phyloP scores from a whole-genome alignment of 1,139 yeast species.

The Candida sp. region DNA sequence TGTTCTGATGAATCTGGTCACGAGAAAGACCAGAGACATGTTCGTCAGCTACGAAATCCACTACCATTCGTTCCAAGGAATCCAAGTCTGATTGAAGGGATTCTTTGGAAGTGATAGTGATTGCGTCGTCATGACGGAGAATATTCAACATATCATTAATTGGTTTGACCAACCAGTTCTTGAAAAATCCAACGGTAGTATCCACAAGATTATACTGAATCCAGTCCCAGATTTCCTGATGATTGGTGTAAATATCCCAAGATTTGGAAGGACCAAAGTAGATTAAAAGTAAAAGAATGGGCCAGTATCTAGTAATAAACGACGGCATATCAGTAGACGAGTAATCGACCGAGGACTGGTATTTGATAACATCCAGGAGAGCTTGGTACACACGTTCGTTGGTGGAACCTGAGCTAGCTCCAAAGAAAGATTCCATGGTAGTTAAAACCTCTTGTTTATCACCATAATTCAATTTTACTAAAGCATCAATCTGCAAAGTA shows the following conservation, averaged over 20 bases:
- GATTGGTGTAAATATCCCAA: slow-evolving; percentile 42
- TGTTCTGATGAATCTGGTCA: slow-evolving; percentile 31
- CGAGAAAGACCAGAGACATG: slow-evolving; percentile 14
- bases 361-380: slow-evolving; percentile 7
- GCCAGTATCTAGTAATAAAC: slow-evolving; percentile 64
- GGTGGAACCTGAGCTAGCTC: slow-evolving; percentile 6
- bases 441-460: slow-evolving; percentile 8
- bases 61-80: slow-evolving; percentile 84
- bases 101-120: slow-evolving; percentile 77
- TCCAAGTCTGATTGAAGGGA: slow-evolving; percentile 75
- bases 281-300: slow-evolving; percentile 35
- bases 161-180: slow-evolving; percentile 84
- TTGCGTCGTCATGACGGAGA: slow-evolving; percentile 76
- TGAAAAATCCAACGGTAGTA: slow-evolving; percentile 63
- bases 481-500: slow-evolving; percentile 19
- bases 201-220: slow-evolving; percentile 55
- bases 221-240: slow-evolving; percentile 55
- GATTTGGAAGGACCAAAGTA: slow-evolving; percentile 53
- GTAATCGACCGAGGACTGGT: slow-evolving; percentile 7
- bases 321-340: slow-evolving; percentile 41
- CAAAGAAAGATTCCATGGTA: slow-evolving; percentile 10
- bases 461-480: slow-evolving; percentile 15
- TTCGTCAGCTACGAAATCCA: slow-evolving; percentile 61
- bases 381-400: slow-evolving; percentile 10
- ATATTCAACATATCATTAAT: slow-evolving; percentile 71